Conservation (phyloP, 139 green algal genomes). For the Chlamydomonas eustigma region DNA sequence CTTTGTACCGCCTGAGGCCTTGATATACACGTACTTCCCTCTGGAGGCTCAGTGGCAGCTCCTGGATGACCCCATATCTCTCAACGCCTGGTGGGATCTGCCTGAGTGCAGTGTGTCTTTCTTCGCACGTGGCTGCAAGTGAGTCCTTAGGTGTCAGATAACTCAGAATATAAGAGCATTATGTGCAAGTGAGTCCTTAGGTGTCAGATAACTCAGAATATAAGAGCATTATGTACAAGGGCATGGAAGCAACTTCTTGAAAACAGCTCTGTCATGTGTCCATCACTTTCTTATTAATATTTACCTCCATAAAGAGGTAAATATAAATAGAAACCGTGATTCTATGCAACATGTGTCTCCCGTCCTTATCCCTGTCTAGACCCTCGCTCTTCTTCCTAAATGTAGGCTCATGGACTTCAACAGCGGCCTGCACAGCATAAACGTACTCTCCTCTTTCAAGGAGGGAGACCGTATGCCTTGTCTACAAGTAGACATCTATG, state of each 20-base stretch:
- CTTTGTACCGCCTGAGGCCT: constrained; percentile 44
- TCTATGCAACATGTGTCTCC: too few relatives aligned
- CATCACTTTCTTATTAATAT: too few relatives aligned
- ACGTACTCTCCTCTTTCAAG: neutral
- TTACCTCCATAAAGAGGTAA: too few relatives aligned
- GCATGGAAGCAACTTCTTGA: too few relatives aligned
- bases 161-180: too few relatives aligned
- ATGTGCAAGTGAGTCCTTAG: too few relatives aligned
- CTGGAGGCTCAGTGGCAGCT: constrained; percentile 57
- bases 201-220: too few relatives aligned
- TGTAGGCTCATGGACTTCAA: neutral
- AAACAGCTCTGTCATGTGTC: too few relatives aligned
- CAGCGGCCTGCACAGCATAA: neutral
- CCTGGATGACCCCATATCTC: constrained; percentile 28
- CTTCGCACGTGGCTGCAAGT: constrained; percentile 22
- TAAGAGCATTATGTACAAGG: too few relatives aligned
- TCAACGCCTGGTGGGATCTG: constrained; percentile 38
- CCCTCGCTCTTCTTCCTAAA: neutral
- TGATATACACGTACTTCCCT: constrained; percentile 51
- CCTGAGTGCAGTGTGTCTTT: constrained; percentile 31
- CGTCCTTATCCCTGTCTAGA: too few relatives aligned
- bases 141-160: too few relatives aligned
- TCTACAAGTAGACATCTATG: neutral
- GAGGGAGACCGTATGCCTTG: neutral
- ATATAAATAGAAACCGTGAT: too few relatives aligned